Evolutionary conservation across 1,139 yeast genomes (phyloP), one percentile per base, ranked within the genome.

Genomic region (Geotrichum siamense): DNA sequence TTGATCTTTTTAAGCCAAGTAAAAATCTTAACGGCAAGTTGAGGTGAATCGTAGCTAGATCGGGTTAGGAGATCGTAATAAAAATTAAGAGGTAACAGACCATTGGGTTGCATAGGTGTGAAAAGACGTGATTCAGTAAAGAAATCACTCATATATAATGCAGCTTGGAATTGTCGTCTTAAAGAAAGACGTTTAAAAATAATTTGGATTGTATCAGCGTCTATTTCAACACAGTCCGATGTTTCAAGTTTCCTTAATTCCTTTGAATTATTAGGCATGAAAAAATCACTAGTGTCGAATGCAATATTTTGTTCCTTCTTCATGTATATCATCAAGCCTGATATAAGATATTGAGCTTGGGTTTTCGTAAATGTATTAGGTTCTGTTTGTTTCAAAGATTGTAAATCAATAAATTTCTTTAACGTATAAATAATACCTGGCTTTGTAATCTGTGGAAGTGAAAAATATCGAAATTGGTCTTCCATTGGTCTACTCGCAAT

Each of bases 1-100:
- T 46, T 42, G 25, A 38, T 47, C 13, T 23, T 33, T 27, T 41
- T 40, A 15, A 55, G 47, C 55, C 55, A 52, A n/a, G 25, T 22
- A 12, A 29, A 28, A 5, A 39, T 15, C 12, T 20, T 12, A 13
- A 16, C 13, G 13, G 41, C 17, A 12, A 39, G 17, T 6, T 17
- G 15, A 5, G 47, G 47, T 6, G 34, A 29, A 21, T 44, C 41
- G n/a, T n/a, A n/a, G 16, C 41, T 36, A 5, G 43, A 22, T n/a
- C 35, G 38, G 5, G 17, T 29, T 12, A 44, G 32, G 9, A 44
- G 38, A 9, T 29, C 13, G 33, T 39, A 44, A 19, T 44, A 44
- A n/a, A 39, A 29, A n/a, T 13, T 17, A 3, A 44, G 23, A 10
- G 43, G 40, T 3, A 44, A 26, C n/a, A 28, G 12, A 6, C 21